Conservation (phyloP, 441 rosid species). For the Adansonia grandidieri region DNA sequence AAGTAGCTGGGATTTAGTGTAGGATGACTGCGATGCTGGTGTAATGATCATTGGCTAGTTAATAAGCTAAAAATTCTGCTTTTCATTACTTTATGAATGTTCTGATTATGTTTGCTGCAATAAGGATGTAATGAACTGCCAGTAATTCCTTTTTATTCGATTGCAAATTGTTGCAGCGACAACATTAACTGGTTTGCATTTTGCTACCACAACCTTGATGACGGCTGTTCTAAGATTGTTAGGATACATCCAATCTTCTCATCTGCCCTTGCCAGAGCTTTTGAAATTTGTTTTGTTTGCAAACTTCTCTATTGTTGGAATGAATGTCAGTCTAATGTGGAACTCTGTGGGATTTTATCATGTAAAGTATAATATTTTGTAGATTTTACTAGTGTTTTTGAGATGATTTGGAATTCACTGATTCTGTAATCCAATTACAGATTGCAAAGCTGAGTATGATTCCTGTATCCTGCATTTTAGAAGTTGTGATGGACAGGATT, state of each 20-base stretch:
- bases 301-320: slow-evolving; percentile 78
- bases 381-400: not conserved
- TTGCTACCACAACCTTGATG: slow-evolving; percentile 68
- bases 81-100: slow-evolving; percentile 2
- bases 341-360: slow-evolving; percentile 84
- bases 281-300: slow-evolving; percentile 63
- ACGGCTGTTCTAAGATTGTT: slow-evolving; percentile 62
- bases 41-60: slow-evolving; percentile 1
- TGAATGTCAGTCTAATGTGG: slow-evolving; percentile 85
- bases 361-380: slow-evolving; percentile 39
- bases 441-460: too few relatives aligned
- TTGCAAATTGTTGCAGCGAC: slow-evolving; percentile 56
- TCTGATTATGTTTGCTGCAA: slow-evolving; percentile 1
- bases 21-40: not conserved
- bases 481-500: too few relatives aligned
- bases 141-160: slow-evolving; percentile 6
- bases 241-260: slow-evolving; percentile 76
- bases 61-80: slow-evolving; percentile 5
- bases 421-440: too few relatives aligned
- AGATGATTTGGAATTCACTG: too few relatives aligned
- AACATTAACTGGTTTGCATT: slow-evolving; percentile 74
- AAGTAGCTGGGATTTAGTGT: not conserved
- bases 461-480: too few relatives aligned
- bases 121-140: not conserved
- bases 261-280: slow-evolving; percentile 69